phyloP scores from a whole-genome alignment of 2,329 filamentous ascomycete species.

The Blastomyces emzantsi region DNA sequence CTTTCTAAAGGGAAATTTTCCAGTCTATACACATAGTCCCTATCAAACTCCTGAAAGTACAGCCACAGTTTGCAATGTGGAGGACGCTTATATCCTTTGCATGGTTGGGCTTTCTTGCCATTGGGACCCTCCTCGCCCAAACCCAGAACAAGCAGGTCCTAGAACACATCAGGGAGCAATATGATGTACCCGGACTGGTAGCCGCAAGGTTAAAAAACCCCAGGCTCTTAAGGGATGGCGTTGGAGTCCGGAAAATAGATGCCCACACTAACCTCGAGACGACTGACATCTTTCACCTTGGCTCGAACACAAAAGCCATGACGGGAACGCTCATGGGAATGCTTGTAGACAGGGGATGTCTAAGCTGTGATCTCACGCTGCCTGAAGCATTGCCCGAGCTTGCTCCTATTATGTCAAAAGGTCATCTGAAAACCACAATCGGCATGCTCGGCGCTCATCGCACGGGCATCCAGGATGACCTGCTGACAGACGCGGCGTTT shows the following conservation, averaged over 20 bases:
- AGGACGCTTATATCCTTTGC: no score
- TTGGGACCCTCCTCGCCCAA: not conserved
- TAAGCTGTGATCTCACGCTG: constrained; percentile 11
- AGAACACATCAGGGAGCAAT: constrained; percentile 7
- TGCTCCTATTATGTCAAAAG: constrained; percentile 2
- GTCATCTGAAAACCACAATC: constrained; percentile 10
- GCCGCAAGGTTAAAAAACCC: constrained; percentile 1
- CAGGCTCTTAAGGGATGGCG: not conserved
- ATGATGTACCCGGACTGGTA: constrained; percentile 9
- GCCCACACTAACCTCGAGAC: constrained; percentile 1
- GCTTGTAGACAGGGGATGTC: constrained; percentile 9
- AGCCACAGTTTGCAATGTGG: not conserved
- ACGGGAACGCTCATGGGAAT: constrained; percentile 12
- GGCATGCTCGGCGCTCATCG: constrained; percentile 11
- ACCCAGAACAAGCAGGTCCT: not conserved
- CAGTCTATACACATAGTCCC: not conserved
- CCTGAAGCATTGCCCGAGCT: constrained; percentile 8
- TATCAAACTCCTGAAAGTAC: not conserved
- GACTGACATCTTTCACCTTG: constrained; percentile 11
- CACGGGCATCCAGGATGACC: constrained; percentile 9
- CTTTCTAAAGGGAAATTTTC: not conserved
- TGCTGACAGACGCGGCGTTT: constrained; percentile 3
- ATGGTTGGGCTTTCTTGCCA: not conserved
- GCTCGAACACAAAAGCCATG: constrained; percentile 12
- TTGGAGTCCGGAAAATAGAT: constrained; percentile 7